These are phyloP conservation scores for Podila epigama DNA, from an alignment of 192 early-diverging fungal genomes.

Conservation along the genomic window DNA sequence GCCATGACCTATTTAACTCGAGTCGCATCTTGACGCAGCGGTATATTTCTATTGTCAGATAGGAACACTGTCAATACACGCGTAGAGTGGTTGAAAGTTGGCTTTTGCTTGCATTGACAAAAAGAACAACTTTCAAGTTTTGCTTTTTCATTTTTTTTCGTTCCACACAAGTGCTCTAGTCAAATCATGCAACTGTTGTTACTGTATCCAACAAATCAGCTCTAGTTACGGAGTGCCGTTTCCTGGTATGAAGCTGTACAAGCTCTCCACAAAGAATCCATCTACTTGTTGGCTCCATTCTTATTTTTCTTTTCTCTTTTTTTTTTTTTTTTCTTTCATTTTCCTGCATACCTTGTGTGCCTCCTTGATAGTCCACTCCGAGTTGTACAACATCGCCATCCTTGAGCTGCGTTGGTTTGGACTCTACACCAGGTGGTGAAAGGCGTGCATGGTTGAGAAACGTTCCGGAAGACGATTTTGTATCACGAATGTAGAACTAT, in stretches of 20 bases:
- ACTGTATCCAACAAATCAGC: background rate
- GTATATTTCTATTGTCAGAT: conserved; percentile 94
- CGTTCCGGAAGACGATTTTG: conserved; percentile 94
- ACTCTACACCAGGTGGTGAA: conserved; percentile 84
- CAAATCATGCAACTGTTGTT: conserved; percentile 8
- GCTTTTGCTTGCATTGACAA: no score
- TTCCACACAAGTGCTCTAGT: no score
- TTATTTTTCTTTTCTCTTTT: no score
- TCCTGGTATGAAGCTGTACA: no score
- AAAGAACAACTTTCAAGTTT: no score
- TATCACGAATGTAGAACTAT: conserved; percentile 93
- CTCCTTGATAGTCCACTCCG: conserved; percentile 94
- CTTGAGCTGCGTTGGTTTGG: conserved; percentile 78
- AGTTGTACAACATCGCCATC: conserved; percentile 94
- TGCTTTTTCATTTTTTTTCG: no score
- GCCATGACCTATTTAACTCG: conserved; percentile 76
- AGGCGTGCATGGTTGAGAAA: conserved; percentile 94
- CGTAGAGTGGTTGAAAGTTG: no score
- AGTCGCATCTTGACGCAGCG: conserved; percentile 91
- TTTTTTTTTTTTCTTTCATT: no score
- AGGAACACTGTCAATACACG: no score
- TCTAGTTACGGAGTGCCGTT: background rate
- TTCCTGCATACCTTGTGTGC: conserved; percentile 76
- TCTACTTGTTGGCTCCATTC: no score
- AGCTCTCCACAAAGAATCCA: no score